Evolutionary conservation across 1,284 basidiomycete species (phyloP), one percentile per base, ranked within the genome.

Genomic region (Ceratobasidium sp.): DNA sequence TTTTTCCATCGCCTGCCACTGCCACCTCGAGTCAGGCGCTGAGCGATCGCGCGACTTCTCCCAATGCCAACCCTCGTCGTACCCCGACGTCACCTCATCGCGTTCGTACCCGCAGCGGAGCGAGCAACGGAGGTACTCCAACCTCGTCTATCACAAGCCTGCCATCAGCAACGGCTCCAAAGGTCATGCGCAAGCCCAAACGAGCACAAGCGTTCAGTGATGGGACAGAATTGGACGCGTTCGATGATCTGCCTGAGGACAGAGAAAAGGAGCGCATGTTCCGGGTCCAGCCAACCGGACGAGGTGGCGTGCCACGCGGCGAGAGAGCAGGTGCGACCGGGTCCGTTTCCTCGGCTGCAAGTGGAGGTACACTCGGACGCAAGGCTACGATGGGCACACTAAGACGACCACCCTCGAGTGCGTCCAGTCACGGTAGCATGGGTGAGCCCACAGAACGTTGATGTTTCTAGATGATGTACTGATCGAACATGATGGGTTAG

Each of bases 161-260:
- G 70, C 73, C 75, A 60, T 72, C 81, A 67, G 71, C 82, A 71
- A 77, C 81, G 7, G 84, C 84, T n/a, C 84, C 87, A 4, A 90
- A 87, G 77, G 77, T 93, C 13, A 80, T 95, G 58, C 87, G 88
- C 68, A 83, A 87, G 74, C 91, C 93, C 1, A 91, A 90, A 76
- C 86, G 88, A 56, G 81, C 82, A 69, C 83, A 87, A 69, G 83
- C 85, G 17, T 98, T 92, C 77, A 94, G 95, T 1, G 94, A 97
- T 77, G 96, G 96, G 5, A 94, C 92, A 7, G 96, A 98, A 79
- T 82, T 98, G 54, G 96, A 98, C 75, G 88, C 79, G 0, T 87
- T 98, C 72, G 95, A 96, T 40, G 96, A 98, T 78, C 83, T 98
- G 47, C 89, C 89, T 5, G 92, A 91, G 17, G 90, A 96, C 76